phyloP scores from a whole-genome alignment of 352 stramenopile genomes.

The Bremia lactucae region DNA sequence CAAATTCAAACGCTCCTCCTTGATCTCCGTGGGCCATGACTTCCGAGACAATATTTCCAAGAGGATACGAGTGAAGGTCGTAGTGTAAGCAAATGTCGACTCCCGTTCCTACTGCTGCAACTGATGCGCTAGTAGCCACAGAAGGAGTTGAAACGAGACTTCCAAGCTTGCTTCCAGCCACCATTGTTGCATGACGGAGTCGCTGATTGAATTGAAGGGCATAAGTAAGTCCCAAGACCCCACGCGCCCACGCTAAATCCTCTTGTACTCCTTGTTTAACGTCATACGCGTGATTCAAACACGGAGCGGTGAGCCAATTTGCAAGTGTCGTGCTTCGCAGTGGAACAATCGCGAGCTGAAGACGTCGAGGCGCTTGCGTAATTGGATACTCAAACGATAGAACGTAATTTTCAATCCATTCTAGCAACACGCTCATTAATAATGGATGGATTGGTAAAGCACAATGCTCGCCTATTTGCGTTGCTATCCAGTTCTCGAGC shows the following conservation, averaged over 20 bases:
- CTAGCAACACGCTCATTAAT: conserved; percentile 37
- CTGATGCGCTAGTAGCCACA: conserved; percentile 12
- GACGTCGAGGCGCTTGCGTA: conserved; percentile 29
- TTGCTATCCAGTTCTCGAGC: conserved; percentile 42
- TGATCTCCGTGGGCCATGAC: conserved; percentile 22
- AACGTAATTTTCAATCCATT: conserved; percentile 72
- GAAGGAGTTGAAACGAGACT: conserved; percentile 23
- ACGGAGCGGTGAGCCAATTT: conserved; percentile 29
- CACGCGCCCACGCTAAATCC: conserved; percentile 26
- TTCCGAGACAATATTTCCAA: conserved; percentile 37
- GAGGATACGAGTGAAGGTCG: conserved; percentile 29
- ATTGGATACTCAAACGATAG: conserved; percentile 70
- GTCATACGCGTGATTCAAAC: conserved; percentile 7
- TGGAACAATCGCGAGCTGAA: conserved; percentile 59
- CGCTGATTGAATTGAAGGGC: conserved; percentile 62
- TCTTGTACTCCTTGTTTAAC: conserved; percentile 7
- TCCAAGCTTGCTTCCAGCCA: conserved; percentile 43
- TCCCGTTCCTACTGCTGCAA: conserved; percentile 18
- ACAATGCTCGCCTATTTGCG: conserved; percentile 27
- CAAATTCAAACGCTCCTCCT: conserved; percentile 37
- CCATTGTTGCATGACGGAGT: conserved; percentile 38
- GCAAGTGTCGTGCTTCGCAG: conserved; percentile 24
- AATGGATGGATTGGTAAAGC: conserved; percentile 44
- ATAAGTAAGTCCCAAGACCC: conserved; percentile 38
- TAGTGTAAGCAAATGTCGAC: conserved; percentile 47